Evolutionary conservation across 768 basidiomycete genomes (phyloP).

Genomic region (Collybia sordida): DNA sequence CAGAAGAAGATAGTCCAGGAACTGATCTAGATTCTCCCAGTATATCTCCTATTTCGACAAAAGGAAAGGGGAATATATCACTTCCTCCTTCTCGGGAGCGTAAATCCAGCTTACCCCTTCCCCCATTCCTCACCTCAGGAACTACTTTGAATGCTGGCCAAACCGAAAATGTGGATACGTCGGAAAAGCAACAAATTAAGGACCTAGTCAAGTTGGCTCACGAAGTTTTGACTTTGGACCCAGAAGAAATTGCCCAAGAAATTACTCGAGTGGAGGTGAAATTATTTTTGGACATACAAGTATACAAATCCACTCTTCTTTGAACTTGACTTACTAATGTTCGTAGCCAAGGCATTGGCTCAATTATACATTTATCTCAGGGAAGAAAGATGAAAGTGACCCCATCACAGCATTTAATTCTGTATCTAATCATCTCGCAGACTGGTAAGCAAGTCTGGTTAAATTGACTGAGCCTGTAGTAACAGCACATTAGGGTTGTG

Average conservation of each 20-base stretch:
- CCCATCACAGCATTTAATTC: slow-evolving; percentile 73
- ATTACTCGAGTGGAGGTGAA: slow-evolving; percentile 75
- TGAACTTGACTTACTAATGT: slow-evolving; percentile 5
- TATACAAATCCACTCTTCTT: slow-evolving; percentile 29
- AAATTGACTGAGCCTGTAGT: slow-evolving; percentile 3
- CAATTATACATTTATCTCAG: slow-evolving; percentile 69
- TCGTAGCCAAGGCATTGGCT: slow-evolving; percentile 86
- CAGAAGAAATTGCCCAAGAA: slow-evolving; percentile 78
- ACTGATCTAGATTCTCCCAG: slow-evolving; percentile 15
- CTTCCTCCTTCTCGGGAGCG: slow-evolving; percentile 51
- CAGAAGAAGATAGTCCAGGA: slow-evolving; percentile 56
- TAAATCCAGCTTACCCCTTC: slow-evolving; percentile 67
- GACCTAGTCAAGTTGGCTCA: slow-evolving; percentile 59
- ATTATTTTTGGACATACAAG: slow-evolving; percentile 76
- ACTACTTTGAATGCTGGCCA: slow-evolving; percentile 23
- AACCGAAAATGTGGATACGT: slow-evolving; percentile 34
- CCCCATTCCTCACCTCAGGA: slow-evolving; percentile 35
- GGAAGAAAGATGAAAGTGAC: slow-evolving; percentile 65
- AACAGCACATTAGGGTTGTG: slow-evolving; percentile 64
- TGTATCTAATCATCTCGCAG: slow-evolving; percentile 80
- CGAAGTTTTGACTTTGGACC: slow-evolving; percentile 54
- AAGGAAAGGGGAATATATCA: slow-evolving; percentile 17
- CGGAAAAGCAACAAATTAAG: slow-evolving; percentile 59
- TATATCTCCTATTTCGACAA: slow-evolving; percentile 19
- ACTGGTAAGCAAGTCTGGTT: slow-evolving; percentile 55